Evolutionary conservation across 176 grass and related monocot species (phyloP), one percentile per base, ranked within the genome.

Genomic region (Oryza rufipogon): DNA sequence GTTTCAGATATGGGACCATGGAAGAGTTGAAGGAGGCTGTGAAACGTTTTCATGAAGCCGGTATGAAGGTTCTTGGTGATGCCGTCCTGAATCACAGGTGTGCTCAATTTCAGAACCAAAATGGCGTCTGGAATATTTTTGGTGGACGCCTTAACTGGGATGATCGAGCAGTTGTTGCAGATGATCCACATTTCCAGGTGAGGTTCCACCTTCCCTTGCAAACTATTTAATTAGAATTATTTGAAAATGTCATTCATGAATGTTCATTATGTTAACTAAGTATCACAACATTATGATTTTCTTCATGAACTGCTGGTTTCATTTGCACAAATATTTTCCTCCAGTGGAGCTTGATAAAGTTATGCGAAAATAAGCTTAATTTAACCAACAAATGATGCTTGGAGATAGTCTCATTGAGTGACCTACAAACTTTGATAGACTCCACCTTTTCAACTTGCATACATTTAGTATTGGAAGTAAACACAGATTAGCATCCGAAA

Each of bases 121-220:
- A 94, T 84, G 96, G 96, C 33, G 44, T 96, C 38, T 98, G 96
- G 96, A 98, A 98, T 82, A 90, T 98, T 83, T 98, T 94, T 85
- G 96, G 96, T 82, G 96, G 96, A 0, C 93, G 61, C 47, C 76
- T 98, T 60, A 92, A 94, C 72, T 98, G 96, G 96, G 96, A 96
- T 87, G 93, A 85, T 20, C 80, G 86, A 89, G 96, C 96, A 16
- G 66, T 98, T 85, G 96, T 98, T 63, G 96, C 91, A 72, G 96
- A 96, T 89, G 96, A 98, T 90, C 93, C 96, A 80, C 96, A 98
- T 92, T 98, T 98, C 71, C 93, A 98, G 86, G 96, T 98, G 66
- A 87, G 47, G 0, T 81, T 90, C 42, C 39, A 0, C 38, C 3
- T 85, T 82, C 44, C 48, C 23, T 47, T 87, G 23, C 26, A 64